Base-by-base conservation (phyloP, 192 early-diverging fungal genomes). In the Podila verticillata region DNA sequence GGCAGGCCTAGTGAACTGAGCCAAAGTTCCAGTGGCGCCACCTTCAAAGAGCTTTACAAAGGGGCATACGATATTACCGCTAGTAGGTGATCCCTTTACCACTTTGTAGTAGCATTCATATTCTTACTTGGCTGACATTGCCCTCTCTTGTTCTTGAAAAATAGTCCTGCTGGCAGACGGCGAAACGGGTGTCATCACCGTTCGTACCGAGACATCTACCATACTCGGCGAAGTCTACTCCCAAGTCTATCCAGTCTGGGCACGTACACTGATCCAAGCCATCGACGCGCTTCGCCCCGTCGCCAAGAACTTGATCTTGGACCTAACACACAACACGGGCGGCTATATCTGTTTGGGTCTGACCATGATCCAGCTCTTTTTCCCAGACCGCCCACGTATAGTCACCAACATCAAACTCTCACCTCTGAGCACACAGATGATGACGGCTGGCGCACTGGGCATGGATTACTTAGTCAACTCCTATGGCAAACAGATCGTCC, bases 301-400 rank as follows among this genome's bases (percentile, higher is more conserved):
- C 2, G 74, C 74, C 6, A 44, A 69, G 62, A 70, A 69, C 56
- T 26, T 77, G 44, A 77, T 77, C 44, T 62, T 77, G 13, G 74
- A 77, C 36, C n/a, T 77, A 30, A 65, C 49, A 9, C 74, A 77
- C 29, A 69, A 77, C 9, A 65, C 57, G 8, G 67, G 74, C 4
- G 62, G 74, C 4, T 77, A 70, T 61, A 32, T 77, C 19, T 77
- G 67, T 54, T 15, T 77, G 2, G 74, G 67, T 5, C 15, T 61
- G 31, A 60, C 63, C 29, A 59, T 77, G 67, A n/a, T 62, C 12
- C 62, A 78, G 34, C 28, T 71, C 31, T 71, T 71, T 35, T 78
- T 71, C 63, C 68, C 75, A 2, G 75, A 70, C 8, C 47, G 64
- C n/a, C 63, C 68, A 2, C 68, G 63, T 7, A 30, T 71, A 8